Evolutionary conservation across 2,329 filamentous ascomycete genomes (phyloP).

Genomic region (Bipolaris oryzae): DNA sequence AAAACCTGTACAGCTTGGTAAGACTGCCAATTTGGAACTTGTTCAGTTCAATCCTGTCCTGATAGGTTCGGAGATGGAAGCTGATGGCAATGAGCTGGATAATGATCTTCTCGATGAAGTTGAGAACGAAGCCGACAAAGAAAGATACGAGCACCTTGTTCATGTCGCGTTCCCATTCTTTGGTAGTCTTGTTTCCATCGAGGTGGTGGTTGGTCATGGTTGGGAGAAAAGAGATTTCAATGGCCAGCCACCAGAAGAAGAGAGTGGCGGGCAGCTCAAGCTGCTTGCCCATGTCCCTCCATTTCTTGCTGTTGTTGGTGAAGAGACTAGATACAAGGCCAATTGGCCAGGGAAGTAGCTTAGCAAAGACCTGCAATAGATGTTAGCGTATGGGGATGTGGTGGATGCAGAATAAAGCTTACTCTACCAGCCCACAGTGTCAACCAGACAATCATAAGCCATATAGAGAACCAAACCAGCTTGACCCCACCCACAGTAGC

Average conservation of each 20-base stretch:
- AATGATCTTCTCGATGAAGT: conserved; percentile 89
- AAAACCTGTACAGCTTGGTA: conserved; percentile 68
- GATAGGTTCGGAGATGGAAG: conserved; percentile 90
- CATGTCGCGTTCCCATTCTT: conserved; percentile 74
- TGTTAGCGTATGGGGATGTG: conserved; percentile 11
- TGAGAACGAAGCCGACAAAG: conserved; percentile 80
- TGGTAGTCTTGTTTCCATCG: conserved; percentile 58
- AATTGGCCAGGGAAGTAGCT: conserved; percentile 66
- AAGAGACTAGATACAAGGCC: conserved; percentile 72
- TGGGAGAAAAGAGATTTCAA: conserved; percentile 83
- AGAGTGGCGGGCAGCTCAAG: conserved; percentile 84
- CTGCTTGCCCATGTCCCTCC: conserved; percentile 84
- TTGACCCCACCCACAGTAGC: conserved; percentile 75
- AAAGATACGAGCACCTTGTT: conserved; percentile 86
- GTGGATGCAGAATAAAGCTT: conserved; percentile 24
- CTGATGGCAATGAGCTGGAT: conserved; percentile 94
- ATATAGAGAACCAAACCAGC: conserved; percentile 91
- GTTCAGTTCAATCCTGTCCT: conserved; percentile 88
- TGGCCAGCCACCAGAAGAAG: conserved; percentile 90
- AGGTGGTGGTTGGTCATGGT: conserved; percentile 73
- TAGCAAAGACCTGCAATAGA: conserved; percentile 61
- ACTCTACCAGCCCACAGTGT: conserved; percentile 79
- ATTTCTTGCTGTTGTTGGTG: conserved; percentile 90
- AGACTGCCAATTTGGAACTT: conserved; percentile 81
- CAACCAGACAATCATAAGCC: conserved; percentile 92